Evolutionary conservation across 345 rosid species (phyloP), one percentile per base, ranked within the genome.

Genomic region (Gossypium bickii): DNA sequence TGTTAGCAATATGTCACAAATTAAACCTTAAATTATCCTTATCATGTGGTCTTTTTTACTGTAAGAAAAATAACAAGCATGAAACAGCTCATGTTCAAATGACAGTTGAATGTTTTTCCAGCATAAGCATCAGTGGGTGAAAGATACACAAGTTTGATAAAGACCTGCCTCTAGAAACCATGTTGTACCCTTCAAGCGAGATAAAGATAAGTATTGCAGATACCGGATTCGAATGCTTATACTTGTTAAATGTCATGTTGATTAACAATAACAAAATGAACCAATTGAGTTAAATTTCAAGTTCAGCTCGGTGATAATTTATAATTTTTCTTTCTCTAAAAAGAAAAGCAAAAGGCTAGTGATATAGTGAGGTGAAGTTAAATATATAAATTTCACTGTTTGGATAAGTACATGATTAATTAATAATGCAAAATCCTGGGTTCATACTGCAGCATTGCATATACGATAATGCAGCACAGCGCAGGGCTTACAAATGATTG

Each of bases 1-100:
- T 65, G 84, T 22, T 11, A 78, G 74, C 87, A 76, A 66, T 69
- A 81, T 79, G 88, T 85, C 90, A 87, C 52, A 51, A 51, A 55
- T 49, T 47, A n/a, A 51, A 57, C 11, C 72, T 60, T 15, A 47
- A 29, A 6, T 43, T 60, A 43, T 44, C 29, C 34, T 29, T 62
- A 34, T 44, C 41, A 55, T 20, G n/a, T 17, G 16, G 44, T 2
- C 12, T 74, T 47, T 65, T 78, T 74, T 52, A 56, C 20, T 13
- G 63, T 34, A 78, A 51, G 74, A 55, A 52, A 34, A 57, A 16
- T 13, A n/a, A 9, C 45, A 38, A 62, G 47, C 55, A 74, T 34
- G 62, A 69, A 51, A 70, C 74, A 68, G 9, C 24, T 67, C 44
- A 52, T 25, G 70, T 43, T 67, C 70, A 66, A 57, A 57, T 57